A percentile compares a stretch with the other conserved stretches of the same genome.
Conservation (phyloP, 2,329 filamentous ascomycete genomes). For the Aspergillus pseudoterreus region DNA sequence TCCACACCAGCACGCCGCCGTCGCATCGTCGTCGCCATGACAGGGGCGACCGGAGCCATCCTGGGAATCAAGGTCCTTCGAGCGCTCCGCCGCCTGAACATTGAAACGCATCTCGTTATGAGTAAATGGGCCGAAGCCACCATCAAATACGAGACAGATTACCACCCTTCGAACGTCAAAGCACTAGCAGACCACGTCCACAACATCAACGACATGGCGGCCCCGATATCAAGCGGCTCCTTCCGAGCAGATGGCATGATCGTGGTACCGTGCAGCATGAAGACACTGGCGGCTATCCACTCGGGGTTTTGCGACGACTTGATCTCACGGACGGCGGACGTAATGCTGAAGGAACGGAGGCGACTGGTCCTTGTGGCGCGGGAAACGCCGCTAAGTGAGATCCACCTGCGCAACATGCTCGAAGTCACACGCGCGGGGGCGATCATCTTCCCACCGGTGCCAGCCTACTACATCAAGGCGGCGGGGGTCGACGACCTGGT, state of each 20-base stretch:
- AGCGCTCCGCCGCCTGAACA: conserved; percentile 38
- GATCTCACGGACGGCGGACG: conserved; percentile 45
- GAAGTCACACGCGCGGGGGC: conserved; percentile 35
- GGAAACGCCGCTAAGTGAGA: conserved; percentile 48
- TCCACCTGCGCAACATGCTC: conserved; percentile 47
- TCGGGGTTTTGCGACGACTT: conserved; percentile 45
- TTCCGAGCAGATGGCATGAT: conserved; percentile 47
- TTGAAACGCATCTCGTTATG: conserved; percentile 49
- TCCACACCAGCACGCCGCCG: conserved; percentile 1
- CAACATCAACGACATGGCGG: conserved; percentile 43
- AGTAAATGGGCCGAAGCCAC: conserved; percentile 50
- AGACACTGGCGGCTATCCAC: conserved; percentile 44
- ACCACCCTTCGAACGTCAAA: conserved; percentile 33
- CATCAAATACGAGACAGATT: conserved; percentile 47
- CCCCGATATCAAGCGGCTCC: conserved; percentile 44
- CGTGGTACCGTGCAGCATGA: conserved; percentile 48
- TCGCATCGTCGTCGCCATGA: conserved; percentile 48
- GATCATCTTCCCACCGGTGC: conserved; percentile 45
- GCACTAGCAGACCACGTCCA: conserved; percentile 39
- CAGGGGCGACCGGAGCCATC: conserved; percentile 48
- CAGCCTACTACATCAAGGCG: conserved; percentile 44
- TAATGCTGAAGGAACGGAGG: conserved; percentile 45
- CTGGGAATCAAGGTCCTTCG: conserved; percentile 43
- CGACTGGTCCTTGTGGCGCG: conserved; percentile 39
- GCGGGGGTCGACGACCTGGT: conserved; percentile 39